Base-by-base conservation (phyloP, 768 basidiomycete species). In the Psilocybe subaeruginosa region DNA sequence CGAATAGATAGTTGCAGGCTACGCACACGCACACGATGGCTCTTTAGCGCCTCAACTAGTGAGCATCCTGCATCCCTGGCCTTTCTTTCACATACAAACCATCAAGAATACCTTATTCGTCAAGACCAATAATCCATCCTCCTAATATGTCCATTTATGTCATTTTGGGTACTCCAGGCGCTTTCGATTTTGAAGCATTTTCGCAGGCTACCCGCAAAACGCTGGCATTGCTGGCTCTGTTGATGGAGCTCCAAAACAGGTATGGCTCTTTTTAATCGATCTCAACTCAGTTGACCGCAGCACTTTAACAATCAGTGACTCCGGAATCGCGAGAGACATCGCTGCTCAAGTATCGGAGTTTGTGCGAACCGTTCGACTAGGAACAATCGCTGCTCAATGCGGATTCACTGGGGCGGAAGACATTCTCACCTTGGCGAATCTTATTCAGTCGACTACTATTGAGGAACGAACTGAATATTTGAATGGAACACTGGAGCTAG, bases 331-430 rank as follows among this genome's bases (percentile, higher is more conserved):
- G 5, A 56, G 52, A 37, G 45, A 56, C 11, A 63, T 64, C 23
- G 41, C 48, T 3, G 53, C 23, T n/a, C 65, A 66, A 50, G 60
- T 59, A 2, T 31, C 31, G 5, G 56, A 56, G 30, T 64, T 59
- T 39, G 51, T 55, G 16, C 31, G 37, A 6, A 58, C 65, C 7
- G 64, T 66, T 29, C 56, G 58, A 51, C 50, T 56, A 17, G 63
- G 66, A 39, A 57, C 56, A 46, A 45, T 46, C 17, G 66, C 66
- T 27, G 62, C 63, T 11, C 66, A 66, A 50, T 50, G 51, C 3
- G 66, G 66, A 7, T 66, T 59, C 31, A 66, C 66, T 31, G 58
- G 60, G 4, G 54, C 60, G 8, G 66, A 66, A 41, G 66, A 66
- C 19, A 59, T 66, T 12, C 55, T 66, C 17, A 53, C 63, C 0